phyloP scores from a whole-genome alignment of 2,329 filamentous ascomycete species.

The Sporothrix dimorphospora region DNA sequence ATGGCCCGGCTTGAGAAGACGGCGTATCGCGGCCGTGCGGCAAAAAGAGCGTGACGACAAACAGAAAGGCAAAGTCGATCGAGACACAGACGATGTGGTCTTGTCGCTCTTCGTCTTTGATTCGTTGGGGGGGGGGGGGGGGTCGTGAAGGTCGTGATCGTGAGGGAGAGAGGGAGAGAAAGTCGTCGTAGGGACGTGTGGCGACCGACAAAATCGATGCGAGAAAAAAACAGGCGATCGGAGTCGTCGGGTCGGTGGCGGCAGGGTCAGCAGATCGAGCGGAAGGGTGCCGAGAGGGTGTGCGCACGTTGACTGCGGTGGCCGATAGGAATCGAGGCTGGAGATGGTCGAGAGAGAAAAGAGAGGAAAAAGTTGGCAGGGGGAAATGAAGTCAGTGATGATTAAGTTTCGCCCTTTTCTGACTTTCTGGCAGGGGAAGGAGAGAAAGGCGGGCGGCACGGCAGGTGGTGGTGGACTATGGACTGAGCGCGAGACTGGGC shows the following conservation, averaged over 20 bases:
- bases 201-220: slow-evolving; percentile 13
- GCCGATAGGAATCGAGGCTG: slow-evolving; percentile 22
- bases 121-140: no score
- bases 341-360: neutral
- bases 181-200: slow-evolving; percentile 11
- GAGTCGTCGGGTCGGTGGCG: slow-evolving; percentile 11
- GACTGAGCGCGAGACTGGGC: slow-evolving; percentile 25
- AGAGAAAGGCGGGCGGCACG: slow-evolving; percentile 20
- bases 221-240: slow-evolving; percentile 10
- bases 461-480: slow-evolving; percentile 4
- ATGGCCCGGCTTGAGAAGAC: neutral
- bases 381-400: slow-evolving; percentile 31
- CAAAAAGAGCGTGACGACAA: neutral
- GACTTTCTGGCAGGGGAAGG: neutral
- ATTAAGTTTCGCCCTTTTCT: slow-evolving; percentile 31
- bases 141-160: slow-evolving; percentile 1
- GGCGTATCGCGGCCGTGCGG: slow-evolving; percentile 1
- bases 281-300: neutral
- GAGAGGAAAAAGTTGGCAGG: slow-evolving; percentile 27
- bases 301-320: slow-evolving; percentile 10
- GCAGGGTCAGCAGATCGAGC: neutral
- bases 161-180: neutral
- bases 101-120: neutral
- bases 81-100: neutral
- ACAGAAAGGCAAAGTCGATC: neutral